Percentiles rank a stretch among this genome's conserved stretches.
These are phyloP conservation scores for Rubus parviflorus DNA, from an alignment of 306 rosid species.

Conservation along the genomic window DNA sequence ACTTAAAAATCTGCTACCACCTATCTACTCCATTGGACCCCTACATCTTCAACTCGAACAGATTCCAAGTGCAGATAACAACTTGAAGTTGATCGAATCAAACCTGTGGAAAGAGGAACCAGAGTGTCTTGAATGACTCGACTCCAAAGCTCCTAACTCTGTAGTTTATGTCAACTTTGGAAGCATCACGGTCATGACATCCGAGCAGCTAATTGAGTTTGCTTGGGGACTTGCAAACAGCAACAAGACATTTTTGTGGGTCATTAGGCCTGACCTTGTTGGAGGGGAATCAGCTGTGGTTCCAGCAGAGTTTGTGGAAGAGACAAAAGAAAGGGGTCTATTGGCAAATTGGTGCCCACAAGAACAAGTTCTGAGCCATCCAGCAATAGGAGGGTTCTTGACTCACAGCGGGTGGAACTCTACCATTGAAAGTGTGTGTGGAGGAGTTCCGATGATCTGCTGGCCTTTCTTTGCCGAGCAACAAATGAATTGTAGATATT, in stretches of 20 bases:
- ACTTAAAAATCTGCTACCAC: conserved; percentile 41
- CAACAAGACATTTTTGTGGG: conserved; percentile 47
- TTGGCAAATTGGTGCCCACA: conserved; percentile 65
- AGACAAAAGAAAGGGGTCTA: conserved; percentile 37
- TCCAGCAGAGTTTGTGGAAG: conserved; percentile 33
- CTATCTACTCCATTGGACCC: conserved; percentile 58
- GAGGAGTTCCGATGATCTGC: conserved; percentile 59
- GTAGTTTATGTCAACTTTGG: conserved; percentile 30
- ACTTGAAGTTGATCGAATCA: conserved; percentile 35
- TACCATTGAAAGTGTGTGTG: conserved; percentile 56
- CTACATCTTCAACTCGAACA: conserved; percentile 32
- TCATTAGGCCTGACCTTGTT: conserved; percentile 56
- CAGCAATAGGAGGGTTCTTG: conserved; percentile 58
- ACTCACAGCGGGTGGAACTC: conserved; percentile 83
- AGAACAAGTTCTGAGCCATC: conserved; percentile 51
- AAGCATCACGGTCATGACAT: conserved; percentile 57
- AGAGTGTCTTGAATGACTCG: conserved; percentile 55
- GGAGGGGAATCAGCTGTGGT: conserved; percentile 36
- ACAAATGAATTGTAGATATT: conserved; percentile 59
- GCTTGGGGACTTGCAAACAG: conserved; percentile 74
- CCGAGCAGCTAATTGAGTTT: conserved; percentile 52
- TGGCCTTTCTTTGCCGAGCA: conserved; percentile 80
- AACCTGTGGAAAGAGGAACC: conserved; percentile 71
- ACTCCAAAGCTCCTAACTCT: conserved; percentile 25
- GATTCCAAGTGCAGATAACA: neutral